Conservation (phyloP, 2,329 filamentous ascomycete species). For the Mycosphaerella arachidis region DNA sequence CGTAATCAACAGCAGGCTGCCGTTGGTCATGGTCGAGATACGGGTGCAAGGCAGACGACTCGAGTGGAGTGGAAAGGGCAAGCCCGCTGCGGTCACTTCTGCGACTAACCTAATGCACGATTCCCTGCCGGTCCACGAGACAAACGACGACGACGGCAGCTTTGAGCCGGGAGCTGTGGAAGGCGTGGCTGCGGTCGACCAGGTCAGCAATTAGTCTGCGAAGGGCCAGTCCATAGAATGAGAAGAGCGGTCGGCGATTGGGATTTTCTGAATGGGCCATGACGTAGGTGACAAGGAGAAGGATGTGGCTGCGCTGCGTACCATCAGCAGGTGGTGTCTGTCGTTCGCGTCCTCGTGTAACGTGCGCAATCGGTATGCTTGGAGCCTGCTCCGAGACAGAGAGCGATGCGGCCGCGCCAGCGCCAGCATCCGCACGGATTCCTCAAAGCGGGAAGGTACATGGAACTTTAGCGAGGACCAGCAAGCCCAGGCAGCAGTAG, state of each 20-base stretch:
- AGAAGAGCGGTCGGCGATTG: not conserved
- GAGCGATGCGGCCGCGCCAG: not conserved
- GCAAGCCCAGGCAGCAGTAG: not conserved
- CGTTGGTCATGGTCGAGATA: not conserved
- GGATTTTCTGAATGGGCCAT: not conserved
- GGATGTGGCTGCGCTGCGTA: not conserved
- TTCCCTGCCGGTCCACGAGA: not conserved
- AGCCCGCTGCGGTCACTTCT: not conserved
- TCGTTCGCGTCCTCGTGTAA: not conserved
- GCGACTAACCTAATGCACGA: not conserved
- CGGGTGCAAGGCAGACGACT: not conserved
- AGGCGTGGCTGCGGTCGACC: not conserved
- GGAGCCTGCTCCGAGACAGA: not conserved
- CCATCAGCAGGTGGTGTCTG: not conserved
- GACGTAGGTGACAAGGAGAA: not conserved
- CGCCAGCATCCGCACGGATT: not conserved
- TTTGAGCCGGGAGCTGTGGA: not conserved
- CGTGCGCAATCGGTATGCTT: not conserved
- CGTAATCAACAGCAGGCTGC: not conserved
- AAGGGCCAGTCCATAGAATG: not conserved
- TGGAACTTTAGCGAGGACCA: not conserved
- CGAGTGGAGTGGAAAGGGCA: not conserved
- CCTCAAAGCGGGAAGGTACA: not conserved
- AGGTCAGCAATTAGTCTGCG: not conserved
- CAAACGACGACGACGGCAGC: not conserved